phyloP scores from a whole-genome alignment of 2,329 filamentous ascomycete genomes.

The Fusarium tuaranense region DNA sequence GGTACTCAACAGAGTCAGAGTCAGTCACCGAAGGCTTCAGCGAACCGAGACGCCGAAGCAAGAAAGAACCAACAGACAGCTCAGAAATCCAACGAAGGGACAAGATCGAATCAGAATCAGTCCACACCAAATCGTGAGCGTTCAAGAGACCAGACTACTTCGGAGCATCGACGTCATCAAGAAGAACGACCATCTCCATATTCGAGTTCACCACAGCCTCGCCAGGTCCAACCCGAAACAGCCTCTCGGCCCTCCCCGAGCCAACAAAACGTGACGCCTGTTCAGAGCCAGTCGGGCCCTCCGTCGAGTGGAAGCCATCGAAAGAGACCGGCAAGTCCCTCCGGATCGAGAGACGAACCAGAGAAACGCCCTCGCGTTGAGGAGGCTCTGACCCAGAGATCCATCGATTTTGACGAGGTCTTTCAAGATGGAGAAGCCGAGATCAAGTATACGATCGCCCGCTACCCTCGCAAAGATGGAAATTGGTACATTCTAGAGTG shows the following conservation, averaged over 20 bases:
- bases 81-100: not conserved
- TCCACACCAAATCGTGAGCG: not conserved
- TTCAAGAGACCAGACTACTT: not conserved
- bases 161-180: not conserved
- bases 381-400: not conserved
- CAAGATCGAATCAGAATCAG: not conserved
- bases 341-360: not conserved
- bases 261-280: not conserved
- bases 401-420: constrained; percentile 13
- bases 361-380: not conserved
- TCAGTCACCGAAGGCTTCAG: not conserved
- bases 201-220: not conserved
- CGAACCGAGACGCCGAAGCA: not conserved
- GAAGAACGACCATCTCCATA: not conserved
- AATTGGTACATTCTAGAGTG: constrained; percentile 27
- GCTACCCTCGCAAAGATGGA: not conserved
- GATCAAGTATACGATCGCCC: constrained; percentile 1
- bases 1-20: not conserved
- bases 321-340: not conserved
- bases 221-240: not conserved
- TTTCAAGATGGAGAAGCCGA: constrained; percentile 17
- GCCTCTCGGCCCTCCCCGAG: not conserved
- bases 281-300: not conserved
- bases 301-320: not conserved
- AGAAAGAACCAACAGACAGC: too few species aligned